Base-by-base conservation (phyloP, 148 eudicot species). In the Rhododendron kiyosumense region DNA sequence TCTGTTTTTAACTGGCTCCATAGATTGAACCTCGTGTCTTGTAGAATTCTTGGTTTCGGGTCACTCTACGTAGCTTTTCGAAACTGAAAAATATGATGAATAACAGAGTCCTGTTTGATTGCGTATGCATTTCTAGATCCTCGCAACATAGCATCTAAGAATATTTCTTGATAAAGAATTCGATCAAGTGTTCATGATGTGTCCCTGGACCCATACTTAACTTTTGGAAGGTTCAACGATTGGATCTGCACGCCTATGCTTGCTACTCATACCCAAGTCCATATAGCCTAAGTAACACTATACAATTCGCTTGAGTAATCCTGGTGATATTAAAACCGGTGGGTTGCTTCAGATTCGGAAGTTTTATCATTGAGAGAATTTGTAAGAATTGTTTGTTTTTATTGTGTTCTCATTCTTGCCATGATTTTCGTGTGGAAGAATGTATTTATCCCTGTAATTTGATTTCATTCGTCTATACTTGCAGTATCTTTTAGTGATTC, bases 401-500 rank as follows among this genome's bases (percentile, higher is more conserved):
- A 71, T 14, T 71, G 76, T 71, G 14, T 71, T 4, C 20, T 10
- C 36, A 11, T 69, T 69, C 30, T 5, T 30, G 32, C 38, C 13
- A 4, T 69, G 34, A 28, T 32, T 69, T 69, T 69, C 15, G 14
- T 28, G 7, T 69, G 36, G 36, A 69, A 28, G 75, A 69, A 28
- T 12, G 75, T 30, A 71, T 71, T 4, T 32, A 14, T 71, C 7
- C 3, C 7, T 71, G 38, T 11, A 67, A 67, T 49, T n/a, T 4
- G 45, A 11, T 28, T 83, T 83, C 38, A 67, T 45, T 43, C 45
- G 49, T 65, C 18, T 26, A 83, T n/a, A 36, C 15, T 41, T 45
- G 3, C 9, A 0, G 24, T 15, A 34, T 75, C 51, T 59, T 71
- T 52, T 71, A 75, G 84, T 88, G 61, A 87, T 83, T 82, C 63